Percentiles rank a stretch among this genome's conserved stretches.
phyloP scores from a whole-genome alignment of 768 basidiomycete genomes.

The Amanita pallidorosea region DNA sequence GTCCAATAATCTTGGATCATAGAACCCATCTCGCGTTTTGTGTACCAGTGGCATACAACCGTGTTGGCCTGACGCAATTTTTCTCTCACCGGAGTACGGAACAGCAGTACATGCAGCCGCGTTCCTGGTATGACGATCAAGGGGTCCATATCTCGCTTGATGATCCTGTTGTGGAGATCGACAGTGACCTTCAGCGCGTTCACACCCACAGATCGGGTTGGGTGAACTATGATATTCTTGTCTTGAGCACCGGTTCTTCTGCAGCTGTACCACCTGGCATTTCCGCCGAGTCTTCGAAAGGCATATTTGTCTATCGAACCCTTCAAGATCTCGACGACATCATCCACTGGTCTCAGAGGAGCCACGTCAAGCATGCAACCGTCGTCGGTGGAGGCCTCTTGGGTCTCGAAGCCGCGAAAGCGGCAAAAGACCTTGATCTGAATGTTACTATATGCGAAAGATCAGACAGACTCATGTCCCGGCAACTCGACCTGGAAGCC shows the following conservation, averaged over 20 bases:
- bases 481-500: slow-evolving; percentile 20
- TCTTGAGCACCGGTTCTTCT: slow-evolving; percentile 61
- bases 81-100: slow-evolving; percentile 1
- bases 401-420: slow-evolving; percentile 69
- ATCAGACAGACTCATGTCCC: slow-evolving; percentile 13
- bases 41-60: slow-evolving; percentile 1
- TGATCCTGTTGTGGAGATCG: slow-evolving; percentile 2
- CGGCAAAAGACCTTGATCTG: slow-evolving; percentile 44
- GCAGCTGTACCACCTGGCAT: slow-evolving; percentile 54
- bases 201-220: slow-evolving; percentile 18
- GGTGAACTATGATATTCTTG: slow-evolving; percentile 48
- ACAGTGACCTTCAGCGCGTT: background rate
- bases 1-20: background rate
- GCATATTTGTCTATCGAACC: slow-evolving; percentile 65
- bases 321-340: slow-evolving; percentile 59
- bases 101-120: slow-evolving; percentile 3
- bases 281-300: slow-evolving; percentile 31
- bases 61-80: slow-evolving; percentile 4
- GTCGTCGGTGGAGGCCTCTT: slow-evolving; percentile 65
- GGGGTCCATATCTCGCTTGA: background rate
- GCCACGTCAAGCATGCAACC: slow-evolving; percentile 33
- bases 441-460: slow-evolving; percentile 10
- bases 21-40: too few relatives aligned
- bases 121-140: slow-evolving; percentile 1
- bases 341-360: slow-evolving; percentile 41